Evolutionary conservation across 352 stramenopile species (phyloP).

Genomic region (Phytopythium kandeliae): DNA sequence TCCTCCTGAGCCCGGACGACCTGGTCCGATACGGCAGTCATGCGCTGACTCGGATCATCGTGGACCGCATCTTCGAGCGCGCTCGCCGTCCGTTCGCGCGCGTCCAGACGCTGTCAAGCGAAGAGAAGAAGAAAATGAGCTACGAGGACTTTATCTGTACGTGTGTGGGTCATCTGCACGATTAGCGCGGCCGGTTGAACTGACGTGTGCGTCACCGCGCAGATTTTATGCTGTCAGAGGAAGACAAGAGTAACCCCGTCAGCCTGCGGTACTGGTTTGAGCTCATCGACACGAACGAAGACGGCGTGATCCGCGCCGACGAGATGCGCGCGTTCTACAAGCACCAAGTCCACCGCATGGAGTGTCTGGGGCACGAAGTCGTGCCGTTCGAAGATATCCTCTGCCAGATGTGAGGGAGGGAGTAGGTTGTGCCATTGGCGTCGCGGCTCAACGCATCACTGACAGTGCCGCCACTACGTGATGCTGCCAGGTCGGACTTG

Average conservation of each 20-base stretch:
- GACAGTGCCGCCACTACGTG: neutral
- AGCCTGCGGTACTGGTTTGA: conserved; percentile 98
- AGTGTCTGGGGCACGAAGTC: conserved; percentile 97
- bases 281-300: conserved; percentile 97
- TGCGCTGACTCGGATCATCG: conserved; percentile 80
- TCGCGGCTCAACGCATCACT: neutral
- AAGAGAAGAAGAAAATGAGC: conserved; percentile 89
- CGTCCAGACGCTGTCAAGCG: conserved; percentile 59
- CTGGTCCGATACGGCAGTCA: conserved; percentile 82
- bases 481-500: conserved; percentile 54
- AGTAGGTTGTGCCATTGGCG: too few species aligned
- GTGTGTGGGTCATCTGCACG: conserved; percentile 6
- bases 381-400: conserved; percentile 98
- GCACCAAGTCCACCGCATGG: conserved; percentile 95
- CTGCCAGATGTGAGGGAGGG: conserved; percentile 94
- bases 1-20: conserved; percentile 77
- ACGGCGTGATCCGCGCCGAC: conserved; percentile 95
- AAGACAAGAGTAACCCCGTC: conserved; percentile 97
- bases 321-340: conserved; percentile 95
- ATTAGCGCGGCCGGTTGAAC: conserved; percentile 1
- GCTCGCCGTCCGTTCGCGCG: conserved; percentile 77
- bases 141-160: conserved; percentile 90
- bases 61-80: conserved; percentile 85
- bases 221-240: conserved; percentile 99
- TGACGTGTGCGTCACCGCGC: neutral